These are phyloP conservation scores for Cymbopogon citratus DNA, from an alignment of 176 grass and related monocot genomes.

Conservation along the genomic window DNA sequence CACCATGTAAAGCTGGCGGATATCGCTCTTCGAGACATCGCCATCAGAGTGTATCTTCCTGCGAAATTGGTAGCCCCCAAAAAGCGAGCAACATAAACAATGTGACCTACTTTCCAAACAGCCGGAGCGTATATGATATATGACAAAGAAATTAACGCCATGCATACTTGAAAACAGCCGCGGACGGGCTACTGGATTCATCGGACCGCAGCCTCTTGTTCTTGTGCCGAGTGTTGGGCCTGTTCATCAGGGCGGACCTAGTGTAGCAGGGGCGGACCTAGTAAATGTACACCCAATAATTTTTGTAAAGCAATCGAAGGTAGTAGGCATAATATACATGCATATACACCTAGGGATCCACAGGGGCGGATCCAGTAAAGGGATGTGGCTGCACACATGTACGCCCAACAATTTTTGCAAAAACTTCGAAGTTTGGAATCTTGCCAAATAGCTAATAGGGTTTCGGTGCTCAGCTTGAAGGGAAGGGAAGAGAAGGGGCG, in stretches of 20 bases:
- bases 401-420: no score
- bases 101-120: conserved; percentile 3
- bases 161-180: conserved; percentile 67
- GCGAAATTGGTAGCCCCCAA: neutral
- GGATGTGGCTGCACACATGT: no score
- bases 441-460: no score
- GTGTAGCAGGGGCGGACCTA: neutral
- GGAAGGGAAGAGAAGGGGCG: no score
- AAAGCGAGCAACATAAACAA: neutral
- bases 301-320: no score
- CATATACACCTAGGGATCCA: no score
- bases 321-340: no score
- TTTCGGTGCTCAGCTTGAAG: no score
- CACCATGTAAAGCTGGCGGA: conserved; percentile 69
- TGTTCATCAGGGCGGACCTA: conserved; percentile 41
- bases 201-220: conserved; percentile 67
- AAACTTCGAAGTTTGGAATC: no score
- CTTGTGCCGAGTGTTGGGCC: conserved; percentile 92
- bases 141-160: conserved; percentile 1
- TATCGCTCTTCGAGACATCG: conserved; percentile 48
- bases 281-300: no score
- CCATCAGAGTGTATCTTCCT: conserved; percentile 91
- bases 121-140: neutral
- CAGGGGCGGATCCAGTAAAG: no score
- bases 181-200: conserved; percentile 43